Evolutionary conservation across 108 stramenopile genomes (phyloP).

Genomic region (Discostella pseudostelligera): DNA sequence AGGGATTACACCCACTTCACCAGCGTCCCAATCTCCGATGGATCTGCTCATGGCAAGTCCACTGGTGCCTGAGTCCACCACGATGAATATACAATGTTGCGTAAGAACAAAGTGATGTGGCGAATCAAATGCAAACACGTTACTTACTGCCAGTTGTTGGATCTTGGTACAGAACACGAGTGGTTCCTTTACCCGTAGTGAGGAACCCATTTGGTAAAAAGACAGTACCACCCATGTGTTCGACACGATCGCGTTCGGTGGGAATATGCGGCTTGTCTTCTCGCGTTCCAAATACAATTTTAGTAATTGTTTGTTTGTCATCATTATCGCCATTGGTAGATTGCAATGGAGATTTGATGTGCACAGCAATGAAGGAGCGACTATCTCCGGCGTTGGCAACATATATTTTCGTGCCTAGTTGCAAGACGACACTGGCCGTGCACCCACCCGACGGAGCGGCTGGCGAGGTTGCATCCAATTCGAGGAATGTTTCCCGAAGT

Average conservation of each 20-base stretch:
- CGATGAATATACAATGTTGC: too few species aligned
- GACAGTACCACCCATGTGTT: constrained; percentile 72
- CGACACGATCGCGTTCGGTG: constrained; percentile 65
- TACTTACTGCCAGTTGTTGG: constrained; percentile 49
- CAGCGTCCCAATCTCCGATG: constrained; percentile 79
- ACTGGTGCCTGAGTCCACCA: constrained; percentile 30
- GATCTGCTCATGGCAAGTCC: constrained; percentile 85
- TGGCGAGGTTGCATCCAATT: constrained; percentile 70
- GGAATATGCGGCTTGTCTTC: constrained; percentile 74
- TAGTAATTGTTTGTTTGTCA: constrained; percentile 17
- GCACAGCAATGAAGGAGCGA: constrained; percentile 71
- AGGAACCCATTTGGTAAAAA: constrained; percentile 55
- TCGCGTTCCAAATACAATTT: constrained; percentile 68
- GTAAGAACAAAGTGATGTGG: neutral
- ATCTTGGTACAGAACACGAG: constrained; percentile 55
- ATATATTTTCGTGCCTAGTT: constrained; percentile 61
- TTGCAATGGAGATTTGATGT: constrained; percentile 34
- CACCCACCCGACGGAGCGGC: constrained; percentile 62
- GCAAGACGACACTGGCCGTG: constrained; percentile 71
- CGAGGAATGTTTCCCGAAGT: constrained; percentile 66
- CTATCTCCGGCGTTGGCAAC: constrained; percentile 85
- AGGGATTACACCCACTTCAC: constrained; percentile 71
- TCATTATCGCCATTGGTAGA: neutral
- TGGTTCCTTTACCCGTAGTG: constrained; percentile 48
- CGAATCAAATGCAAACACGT: neutral